These are phyloP conservation scores for Chalciporus piperatus DNA, from an alignment of 768 basidiomycete genomes.

Conservation along the genomic window DNA sequence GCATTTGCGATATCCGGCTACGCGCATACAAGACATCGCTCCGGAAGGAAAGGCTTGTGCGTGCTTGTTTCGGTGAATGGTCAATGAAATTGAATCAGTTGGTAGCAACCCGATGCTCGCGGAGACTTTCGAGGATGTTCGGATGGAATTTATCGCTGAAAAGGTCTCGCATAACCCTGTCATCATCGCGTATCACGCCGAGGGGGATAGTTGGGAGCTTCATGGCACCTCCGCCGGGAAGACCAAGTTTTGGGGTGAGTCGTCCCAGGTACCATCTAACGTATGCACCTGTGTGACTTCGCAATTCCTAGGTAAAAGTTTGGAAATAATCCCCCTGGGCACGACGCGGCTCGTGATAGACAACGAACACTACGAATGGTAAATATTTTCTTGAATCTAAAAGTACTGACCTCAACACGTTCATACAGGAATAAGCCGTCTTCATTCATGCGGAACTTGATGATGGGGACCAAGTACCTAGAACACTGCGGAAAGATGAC, in stretches of 20 bases:
- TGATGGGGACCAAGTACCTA: constrained; percentile 89
- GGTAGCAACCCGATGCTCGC: constrained; percentile 84
- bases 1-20: constrained; percentile 86
- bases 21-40: constrained; percentile 74
- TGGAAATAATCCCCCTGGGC: constrained; percentile 84
- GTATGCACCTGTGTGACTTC: constrained; percentile 18
- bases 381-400: constrained; percentile 15
- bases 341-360: constrained; percentile 65
- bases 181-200: constrained; percentile 81
- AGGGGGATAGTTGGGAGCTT: constrained; percentile 75
- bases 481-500: constrained; percentile 82
- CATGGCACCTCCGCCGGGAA: constrained; percentile 75
- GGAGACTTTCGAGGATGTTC: constrained; percentile 82
- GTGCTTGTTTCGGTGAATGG: constrained; percentile 28
- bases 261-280: constrained; percentile 4
- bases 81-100: constrained; percentile 6
- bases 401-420: not conserved
- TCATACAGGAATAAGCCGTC: constrained; percentile 74
- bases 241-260: constrained; percentile 89
- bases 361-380: constrained; percentile 72
- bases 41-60: constrained; percentile 86
- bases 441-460: constrained; percentile 83
- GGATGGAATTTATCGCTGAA: constrained; percentile 82
- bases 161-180: constrained; percentile 86
- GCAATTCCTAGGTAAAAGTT: constrained; percentile 65